Evolutionary conservation across 2,329 filamentous ascomycete species (phyloP), one percentile per base, ranked within the genome.

Genomic region (Penicillium digitatum): DNA sequence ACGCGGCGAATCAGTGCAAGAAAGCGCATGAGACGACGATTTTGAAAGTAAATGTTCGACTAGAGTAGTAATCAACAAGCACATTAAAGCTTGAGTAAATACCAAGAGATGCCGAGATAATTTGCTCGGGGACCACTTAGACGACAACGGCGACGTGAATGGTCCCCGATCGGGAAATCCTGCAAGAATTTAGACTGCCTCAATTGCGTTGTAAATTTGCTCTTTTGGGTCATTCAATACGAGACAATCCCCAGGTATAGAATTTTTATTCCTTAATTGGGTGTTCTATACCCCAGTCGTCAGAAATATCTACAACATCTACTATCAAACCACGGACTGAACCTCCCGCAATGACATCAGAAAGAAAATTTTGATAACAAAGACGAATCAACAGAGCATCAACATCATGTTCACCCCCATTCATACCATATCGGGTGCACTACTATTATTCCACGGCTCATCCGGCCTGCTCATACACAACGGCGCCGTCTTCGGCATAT

Each of bases 381-480:
- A 45, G 48, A 42, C 34, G 20, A 27, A 8, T 46, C 22, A 9
- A 31, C 14, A 42, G 11, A 38, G 10, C 24, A 31, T 26, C 20
- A 14, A 18, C 27, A 43, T 31, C 35, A 81, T 82, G 79, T 82
- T 82, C 60, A 82, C 79, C 0, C 79, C 80, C 0, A 51, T 82
- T 26, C 75, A 81, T 59, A 80, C 80, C 14, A 74, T 76, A 6
- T 63, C 82, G 11, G 80, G 80, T 18, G 79, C 80, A 2, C 48
- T 81, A 12, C 66, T 82, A 50, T 71, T 82, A 46, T 78, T 78
- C 54, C 77, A 80, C 62, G 74, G 77, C 42, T 79, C 79, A 0
- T 77, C 77, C 20, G 73, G 75, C 20, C 71, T 82, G 0, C 76
- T 82, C 16, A 66, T 78, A 47, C 76, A 80, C 45, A 81, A 80